Percentiles rank a stretch among this genome's conserved stretches.
Conservation (phyloP, 176 grass and related monocot species). For the Musa troglodytarum region DNA sequence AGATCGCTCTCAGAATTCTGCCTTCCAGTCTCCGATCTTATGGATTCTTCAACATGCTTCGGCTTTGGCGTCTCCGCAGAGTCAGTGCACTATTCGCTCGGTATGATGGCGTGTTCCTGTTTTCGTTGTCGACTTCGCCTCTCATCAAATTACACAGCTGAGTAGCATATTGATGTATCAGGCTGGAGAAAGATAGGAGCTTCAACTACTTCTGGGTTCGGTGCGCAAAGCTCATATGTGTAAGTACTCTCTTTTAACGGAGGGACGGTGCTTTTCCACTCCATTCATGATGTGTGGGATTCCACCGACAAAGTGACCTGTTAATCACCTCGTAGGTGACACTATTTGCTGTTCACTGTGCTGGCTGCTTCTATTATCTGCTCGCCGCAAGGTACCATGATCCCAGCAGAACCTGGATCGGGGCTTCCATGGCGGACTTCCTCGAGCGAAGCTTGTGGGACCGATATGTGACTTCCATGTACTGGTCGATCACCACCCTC, state of each 20-base stretch:
- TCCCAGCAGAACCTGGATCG: slow-evolving; percentile 61
- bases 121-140: too few relatives aligned
- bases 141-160: too few relatives aligned
- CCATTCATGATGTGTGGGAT: not conserved
- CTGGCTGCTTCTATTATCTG: slow-evolving; percentile 88
- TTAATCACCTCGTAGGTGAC: slow-evolving; percentile 50
- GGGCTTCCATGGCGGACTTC: slow-evolving; percentile 59
- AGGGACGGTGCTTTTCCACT: not conserved
- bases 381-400: slow-evolving; percentile 59
- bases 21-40: slow-evolving; percentile 45
- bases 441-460: slow-evolving; percentile 44
- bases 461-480: slow-evolving; percentile 82
- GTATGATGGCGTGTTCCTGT: slow-evolving; percentile 21
- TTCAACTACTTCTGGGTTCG: slow-evolving; percentile 97
- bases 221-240: slow-evolving; percentile 79
- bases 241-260: slow-evolving; percentile 26
- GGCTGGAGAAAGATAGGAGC: slow-evolving; percentile 82
- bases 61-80: slow-evolving; percentile 87
- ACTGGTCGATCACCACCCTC: slow-evolving; percentile 95
- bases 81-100: slow-evolving; percentile 83
- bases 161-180: not conserved
- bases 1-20: slow-evolving; percentile 48
- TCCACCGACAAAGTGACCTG: not conserved
- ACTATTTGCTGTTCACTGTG: slow-evolving; percentile 81
- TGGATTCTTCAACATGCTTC: slow-evolving; percentile 94